Evolutionary conservation across 1,284 basidiomycete genomes (phyloP).

Genomic region (Cutaneotrichosporon mucoides): DNA sequence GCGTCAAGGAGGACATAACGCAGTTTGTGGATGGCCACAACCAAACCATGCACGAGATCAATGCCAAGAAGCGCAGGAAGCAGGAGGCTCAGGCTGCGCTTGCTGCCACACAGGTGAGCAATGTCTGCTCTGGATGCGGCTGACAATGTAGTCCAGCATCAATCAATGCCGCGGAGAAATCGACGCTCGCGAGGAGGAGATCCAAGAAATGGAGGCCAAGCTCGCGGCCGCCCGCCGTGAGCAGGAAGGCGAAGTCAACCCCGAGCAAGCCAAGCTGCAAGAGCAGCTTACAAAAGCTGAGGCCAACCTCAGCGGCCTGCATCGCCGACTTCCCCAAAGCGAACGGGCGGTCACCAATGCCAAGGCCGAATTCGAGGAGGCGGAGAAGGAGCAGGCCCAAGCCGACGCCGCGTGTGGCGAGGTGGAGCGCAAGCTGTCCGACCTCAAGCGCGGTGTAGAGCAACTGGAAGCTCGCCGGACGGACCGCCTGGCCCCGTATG

Average conservation of each 20-base stretch:
- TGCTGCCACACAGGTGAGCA: background rate
- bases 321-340: background rate
- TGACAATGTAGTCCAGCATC: background rate
- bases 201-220: background rate
- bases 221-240: background rate
- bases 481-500: background rate
- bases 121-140: background rate
- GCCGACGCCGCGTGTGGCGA: background rate
- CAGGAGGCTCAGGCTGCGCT: conserved; percentile 40
- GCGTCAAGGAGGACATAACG: conserved; percentile 53
- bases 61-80: conserved; percentile 41
- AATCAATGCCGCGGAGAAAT: conserved; percentile 40
- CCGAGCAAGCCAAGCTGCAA: background rate
- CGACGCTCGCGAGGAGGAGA: conserved; percentile 50
- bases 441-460: background rate
- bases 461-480: background rate
- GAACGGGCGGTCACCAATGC: background rate
- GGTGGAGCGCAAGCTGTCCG: background rate
- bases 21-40: background rate
- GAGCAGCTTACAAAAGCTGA: background rate
- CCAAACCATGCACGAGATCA: background rate
- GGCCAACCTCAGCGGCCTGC: background rate
- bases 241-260: conserved; percentile 2
- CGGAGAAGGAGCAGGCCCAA: background rate
- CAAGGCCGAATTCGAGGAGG: background rate